Evolutionary conservation across 495 filamentous ascomycete genomes (phyloP).

Genomic region (Hypoxylon trugodes): DNA sequence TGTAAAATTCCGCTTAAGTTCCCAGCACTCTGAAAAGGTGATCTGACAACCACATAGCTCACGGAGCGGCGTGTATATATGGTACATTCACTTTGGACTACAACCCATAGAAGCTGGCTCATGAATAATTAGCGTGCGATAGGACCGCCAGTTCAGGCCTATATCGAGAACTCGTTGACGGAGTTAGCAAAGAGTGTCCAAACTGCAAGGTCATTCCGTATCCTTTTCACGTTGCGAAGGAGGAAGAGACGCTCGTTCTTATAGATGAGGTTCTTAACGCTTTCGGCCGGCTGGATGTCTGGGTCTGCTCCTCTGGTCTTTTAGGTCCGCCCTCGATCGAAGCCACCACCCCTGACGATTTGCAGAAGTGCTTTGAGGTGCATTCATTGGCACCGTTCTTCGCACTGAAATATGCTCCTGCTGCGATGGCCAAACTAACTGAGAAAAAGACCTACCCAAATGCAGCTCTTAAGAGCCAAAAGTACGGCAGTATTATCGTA

Average conservation of each 20-base stretch:
- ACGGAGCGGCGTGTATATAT: constrained; percentile 71
- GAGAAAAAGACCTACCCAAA: constrained; percentile 64
- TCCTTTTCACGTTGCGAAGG: constrained; percentile 61
- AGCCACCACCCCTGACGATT: constrained; percentile 60
- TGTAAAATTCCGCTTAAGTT: constrained; percentile 21
- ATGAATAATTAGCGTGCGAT: constrained; percentile 43
- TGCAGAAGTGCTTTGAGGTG: constrained; percentile 64
- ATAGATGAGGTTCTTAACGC: constrained; percentile 69
- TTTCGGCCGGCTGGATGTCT: constrained; percentile 67
- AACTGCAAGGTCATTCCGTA: constrained; percentile 68
- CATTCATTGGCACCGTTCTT: constrained; percentile 69
- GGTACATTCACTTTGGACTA: constrained; percentile 40
- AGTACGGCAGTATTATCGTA: constrained; percentile 68
- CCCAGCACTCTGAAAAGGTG: background rate
- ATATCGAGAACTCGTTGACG: constrained; percentile 42
- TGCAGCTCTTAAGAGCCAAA: constrained; percentile 63
- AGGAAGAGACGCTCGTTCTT: constrained; percentile 66
- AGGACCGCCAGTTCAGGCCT: constrained; percentile 32
- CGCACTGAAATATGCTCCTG: constrained; percentile 68
- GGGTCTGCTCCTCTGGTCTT: constrained; percentile 64
- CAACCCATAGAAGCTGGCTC: background rate
- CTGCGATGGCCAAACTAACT: constrained; percentile 66
- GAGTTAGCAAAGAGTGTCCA: constrained; percentile 50
- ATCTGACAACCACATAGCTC: constrained; percentile 50
- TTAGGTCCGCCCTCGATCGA: constrained; percentile 65